Evolutionary conservation across 225 moss, liverwort and hornwort species (phyloP), one percentile per base, ranked within the genome.

Genomic region (Takakia lepidozioides): DNA sequence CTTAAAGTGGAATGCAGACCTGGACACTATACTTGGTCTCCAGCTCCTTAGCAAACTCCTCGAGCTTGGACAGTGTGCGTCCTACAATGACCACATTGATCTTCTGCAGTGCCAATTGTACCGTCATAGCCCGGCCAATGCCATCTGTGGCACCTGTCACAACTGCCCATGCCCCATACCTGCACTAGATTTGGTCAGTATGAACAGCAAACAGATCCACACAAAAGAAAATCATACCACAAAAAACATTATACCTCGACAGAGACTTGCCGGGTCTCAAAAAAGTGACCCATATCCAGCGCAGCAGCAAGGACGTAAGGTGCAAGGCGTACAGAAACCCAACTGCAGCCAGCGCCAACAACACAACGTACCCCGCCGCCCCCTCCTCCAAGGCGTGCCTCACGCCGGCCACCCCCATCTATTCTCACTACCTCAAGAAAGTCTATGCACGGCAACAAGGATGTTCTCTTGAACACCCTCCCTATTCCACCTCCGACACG

Each of bases 81-180:
- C 84, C 80, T 34, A 84, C 80, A 16, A 84, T 73, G 20, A 76
- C 80, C 11, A 76, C 67, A 17, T 80, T 80, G 34, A 80, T 80
- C 19, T 70, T 76, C 46, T 68, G 54, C 39, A 58, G 57, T n/a
- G 84, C 80, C 29, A 84, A 37, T 48, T 76, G 51, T 15, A 61
- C 27, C 41, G 80, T 57, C 51, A 76, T 57, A 3, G 84, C 75
- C 27, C 66, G 66, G 8, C 84, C 84, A 29, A 84, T 84, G 13
- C 84, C 84, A 54, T 84, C 84, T 0, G 84, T 80, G 27, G 80
- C 60, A 21, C 84, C 84, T 21, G 84, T 84, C 1, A 84, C 60
- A 26, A 80, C 41, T n/a, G 80, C 84, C 84, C 84, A 84, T 6
- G 75, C 67, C 29, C 80, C 84, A 59, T 84, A 84, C 43, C 71